Percentiles rank a stretch among this genome's conserved stretches.
Evolutionary conservation across 495 filamentous ascomycete species (phyloP).

Genomic region (Clavariopsis aquatica): DNA sequence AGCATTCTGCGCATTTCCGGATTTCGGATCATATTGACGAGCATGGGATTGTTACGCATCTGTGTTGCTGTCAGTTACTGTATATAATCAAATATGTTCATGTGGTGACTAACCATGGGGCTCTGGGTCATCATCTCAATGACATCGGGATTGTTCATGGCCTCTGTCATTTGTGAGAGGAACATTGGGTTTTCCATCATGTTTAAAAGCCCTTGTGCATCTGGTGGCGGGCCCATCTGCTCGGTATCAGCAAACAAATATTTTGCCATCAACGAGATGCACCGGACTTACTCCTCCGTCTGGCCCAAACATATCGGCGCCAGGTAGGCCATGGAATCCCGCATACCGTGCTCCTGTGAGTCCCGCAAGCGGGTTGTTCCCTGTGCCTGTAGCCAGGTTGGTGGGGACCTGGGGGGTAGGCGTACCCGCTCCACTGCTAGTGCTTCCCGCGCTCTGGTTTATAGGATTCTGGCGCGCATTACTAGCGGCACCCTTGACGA

Average conservation of each 20-base stretch:
- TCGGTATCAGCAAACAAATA: conserved; percentile 39
- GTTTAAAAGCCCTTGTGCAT: conserved; percentile 72
- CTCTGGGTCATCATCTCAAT: conserved; percentile 88
- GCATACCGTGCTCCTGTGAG: conserved; percentile 94
- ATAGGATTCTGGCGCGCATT: conserved; percentile 70
- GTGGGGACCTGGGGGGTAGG: conserved; percentile 68
- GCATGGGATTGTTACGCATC: conserved; percentile 70
- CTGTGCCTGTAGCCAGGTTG: conserved; percentile 89
- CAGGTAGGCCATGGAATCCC: conserved; percentile 85
- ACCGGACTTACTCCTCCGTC: conserved; percentile 84
- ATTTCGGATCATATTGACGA: conserved; percentile 79
- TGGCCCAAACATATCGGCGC: conserved; percentile 86
- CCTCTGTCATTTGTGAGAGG: conserved; percentile 83
- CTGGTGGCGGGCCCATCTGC: conserved; percentile 88
- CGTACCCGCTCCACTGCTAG: conserved; percentile 54
- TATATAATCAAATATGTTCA: not conserved
- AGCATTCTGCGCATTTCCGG: conserved; percentile 90
- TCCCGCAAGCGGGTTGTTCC: conserved; percentile 81
- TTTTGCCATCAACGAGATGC: not conserved
- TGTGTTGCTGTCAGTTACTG: conserved; percentile 4
- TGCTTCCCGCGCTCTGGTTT: conserved; percentile 51
- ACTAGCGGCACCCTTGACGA: conserved; percentile 93
- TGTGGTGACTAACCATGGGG: conserved; percentile 62
- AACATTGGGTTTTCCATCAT: conserved; percentile 88
- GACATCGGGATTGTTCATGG: conserved; percentile 87